Percentiles rank a stretch among this genome's conserved stretches.
These are phyloP conservation scores for Teratosphaeriaceae sp. DNA, from an alignment of 2,329 filamentous ascomycete genomes.

Conservation along the genomic window DNA sequence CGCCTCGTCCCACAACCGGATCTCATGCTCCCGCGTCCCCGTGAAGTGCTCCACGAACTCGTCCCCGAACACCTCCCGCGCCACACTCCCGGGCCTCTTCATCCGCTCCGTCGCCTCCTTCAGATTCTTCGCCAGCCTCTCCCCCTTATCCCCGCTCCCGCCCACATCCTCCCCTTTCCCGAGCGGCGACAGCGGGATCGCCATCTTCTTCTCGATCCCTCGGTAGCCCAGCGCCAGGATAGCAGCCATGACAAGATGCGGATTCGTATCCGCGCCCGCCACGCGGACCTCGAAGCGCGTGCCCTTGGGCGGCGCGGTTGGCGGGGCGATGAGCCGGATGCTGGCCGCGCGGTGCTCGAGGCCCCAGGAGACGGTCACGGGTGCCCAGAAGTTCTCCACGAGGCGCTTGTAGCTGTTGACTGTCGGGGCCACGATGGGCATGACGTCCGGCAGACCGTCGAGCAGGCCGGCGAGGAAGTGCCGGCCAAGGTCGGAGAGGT, in stretches of 20 bases:
- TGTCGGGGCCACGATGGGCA: slow-evolving; percentile 90
- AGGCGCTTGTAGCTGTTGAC: slow-evolving; percentile 98
- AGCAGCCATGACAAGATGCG: slow-evolving; percentile 77
- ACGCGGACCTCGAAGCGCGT: slow-evolving; percentile 92
- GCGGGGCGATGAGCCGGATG: slow-evolving; percentile 81
- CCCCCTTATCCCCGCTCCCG: slow-evolving; percentile 61
- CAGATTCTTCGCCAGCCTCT: slow-evolving; percentile 73
- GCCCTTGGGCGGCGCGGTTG: slow-evolving; percentile 73
- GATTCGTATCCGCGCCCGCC: slow-evolving; percentile 88
- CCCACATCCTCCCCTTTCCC: slow-evolving; percentile 81
- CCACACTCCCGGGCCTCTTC: slow-evolving; percentile 69
- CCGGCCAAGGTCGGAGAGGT: slow-evolving; percentile 80
- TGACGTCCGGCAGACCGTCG: slow-evolving; percentile 83
- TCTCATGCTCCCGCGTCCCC: slow-evolving; percentile 86
- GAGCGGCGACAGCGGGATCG: slow-evolving; percentile 73
- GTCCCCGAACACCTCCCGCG: slow-evolving; percentile 89
- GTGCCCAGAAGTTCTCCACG: slow-evolving; percentile 98
- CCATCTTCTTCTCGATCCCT: slow-evolving; percentile 85
- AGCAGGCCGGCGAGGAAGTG: slow-evolving; percentile 91
- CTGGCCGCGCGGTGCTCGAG: slow-evolving; percentile 91
- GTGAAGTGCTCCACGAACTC: slow-evolving; percentile 94
- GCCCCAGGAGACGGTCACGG: slow-evolving; percentile 95
- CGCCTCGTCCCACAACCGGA: slow-evolving; percentile 86
- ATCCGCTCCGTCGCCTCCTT: slow-evolving; percentile 80
- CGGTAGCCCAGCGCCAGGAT: slow-evolving; percentile 85